These are phyloP conservation scores for Ustilago cynodontis DNA, from an alignment of 1,284 basidiomycete genomes.

Conservation along the genomic window DNA sequence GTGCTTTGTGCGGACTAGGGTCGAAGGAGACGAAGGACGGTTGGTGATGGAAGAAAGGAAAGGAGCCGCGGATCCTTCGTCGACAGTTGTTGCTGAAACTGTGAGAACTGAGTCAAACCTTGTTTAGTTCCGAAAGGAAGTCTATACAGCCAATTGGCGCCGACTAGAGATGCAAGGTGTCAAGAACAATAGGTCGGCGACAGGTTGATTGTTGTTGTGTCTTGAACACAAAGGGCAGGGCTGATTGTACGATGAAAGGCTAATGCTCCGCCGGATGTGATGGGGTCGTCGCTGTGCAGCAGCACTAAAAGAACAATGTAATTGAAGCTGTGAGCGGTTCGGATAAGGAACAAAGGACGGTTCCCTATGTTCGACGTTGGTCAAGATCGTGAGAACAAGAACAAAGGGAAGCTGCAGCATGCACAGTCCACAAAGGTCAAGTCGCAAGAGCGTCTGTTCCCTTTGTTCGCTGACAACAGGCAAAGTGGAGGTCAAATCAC, in stretches of 20 bases:
- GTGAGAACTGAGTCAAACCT: constrained; percentile 5
- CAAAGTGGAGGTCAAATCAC: not conserved
- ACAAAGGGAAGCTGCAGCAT: not conserved
- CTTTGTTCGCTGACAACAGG: not conserved
- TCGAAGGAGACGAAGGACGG: not conserved
- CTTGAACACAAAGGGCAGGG: too few relatives aligned
- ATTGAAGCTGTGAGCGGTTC: not conserved
- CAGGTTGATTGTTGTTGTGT: not conserved
- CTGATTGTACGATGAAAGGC: too few relatives aligned
- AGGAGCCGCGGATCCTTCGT: constrained; percentile 5
- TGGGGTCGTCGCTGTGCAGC: not conserved
- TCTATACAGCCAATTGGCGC: not conserved
- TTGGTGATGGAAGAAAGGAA: constrained; percentile 12
- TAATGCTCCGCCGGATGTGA: not conserved
- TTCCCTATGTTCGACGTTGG: constrained; percentile 1
- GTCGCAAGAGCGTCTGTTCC: not conserved
- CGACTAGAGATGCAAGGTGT: not conserved
- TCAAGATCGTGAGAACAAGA: not conserved
- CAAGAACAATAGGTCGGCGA: not conserved
- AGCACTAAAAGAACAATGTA: not conserved
- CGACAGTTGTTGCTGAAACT: not conserved
- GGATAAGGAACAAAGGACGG: not conserved
- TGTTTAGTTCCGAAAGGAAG: not conserved
- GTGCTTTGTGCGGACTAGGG: not conserved
- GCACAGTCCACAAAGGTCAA: not conserved